Conservation (phyloP, 1,284 basidiomycete species). For the Earliella scabrosa region DNA sequence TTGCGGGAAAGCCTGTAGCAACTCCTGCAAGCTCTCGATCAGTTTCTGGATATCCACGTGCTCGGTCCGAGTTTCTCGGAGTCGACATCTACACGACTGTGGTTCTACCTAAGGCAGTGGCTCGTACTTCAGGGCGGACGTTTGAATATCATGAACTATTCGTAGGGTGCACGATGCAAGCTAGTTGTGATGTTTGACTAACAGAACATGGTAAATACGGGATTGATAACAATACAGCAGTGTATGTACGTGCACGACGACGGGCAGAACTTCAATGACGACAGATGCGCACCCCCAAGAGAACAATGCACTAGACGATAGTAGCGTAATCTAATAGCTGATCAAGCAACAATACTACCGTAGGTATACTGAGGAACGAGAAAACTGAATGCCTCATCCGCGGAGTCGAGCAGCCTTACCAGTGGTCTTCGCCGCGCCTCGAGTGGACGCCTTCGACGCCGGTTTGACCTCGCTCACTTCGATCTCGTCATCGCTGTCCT, state of each 20-base stretch:
- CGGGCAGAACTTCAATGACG: neutral
- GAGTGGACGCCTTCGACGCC: neutral
- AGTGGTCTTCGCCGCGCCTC: conserved; percentile 12
- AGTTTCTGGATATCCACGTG: neutral
- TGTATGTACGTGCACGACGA: conserved; percentile 8
- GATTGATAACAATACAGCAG: conserved; percentile 24
- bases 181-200: too few relatives aligned
- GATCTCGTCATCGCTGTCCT: conserved; percentile 53
- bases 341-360: conserved; percentile 14
- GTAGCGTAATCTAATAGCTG: conserved; percentile 6
- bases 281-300: neutral
- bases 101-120: too few relatives aligned
- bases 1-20: neutral
- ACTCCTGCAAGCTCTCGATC: neutral
- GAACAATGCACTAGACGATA: neutral
- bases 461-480: conserved; percentile 39
- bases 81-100: too few relatives aligned
- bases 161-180: too few relatives aligned
- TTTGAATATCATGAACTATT: too few relatives aligned
- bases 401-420: conserved; percentile 16
- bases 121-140: too few relatives aligned
- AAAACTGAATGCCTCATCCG: neutral
- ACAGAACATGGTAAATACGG: too few relatives aligned
- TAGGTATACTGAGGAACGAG: neutral
- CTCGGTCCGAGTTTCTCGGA: neutral